Evolutionary conservation across 352 stramenopile species (phyloP).

Genomic region (Globisporangium apiculatum): DNA sequence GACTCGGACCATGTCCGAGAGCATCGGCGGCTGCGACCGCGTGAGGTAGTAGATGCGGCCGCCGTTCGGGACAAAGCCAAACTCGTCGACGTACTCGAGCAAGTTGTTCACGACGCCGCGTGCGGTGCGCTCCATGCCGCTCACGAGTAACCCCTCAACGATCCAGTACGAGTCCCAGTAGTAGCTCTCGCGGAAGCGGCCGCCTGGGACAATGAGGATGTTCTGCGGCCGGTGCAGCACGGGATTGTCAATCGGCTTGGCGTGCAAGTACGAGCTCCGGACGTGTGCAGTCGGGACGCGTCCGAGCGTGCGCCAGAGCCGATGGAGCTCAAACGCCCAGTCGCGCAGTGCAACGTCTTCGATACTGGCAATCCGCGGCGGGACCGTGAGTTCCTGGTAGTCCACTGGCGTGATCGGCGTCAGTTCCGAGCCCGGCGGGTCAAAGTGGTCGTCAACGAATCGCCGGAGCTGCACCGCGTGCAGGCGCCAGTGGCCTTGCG

Average conservation of each 20-base stretch:
- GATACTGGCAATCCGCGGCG: constrained; percentile 50
- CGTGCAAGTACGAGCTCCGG: constrained; percentile 47
- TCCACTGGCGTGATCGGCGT: constrained; percentile 61
- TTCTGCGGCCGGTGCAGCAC: constrained; percentile 32
- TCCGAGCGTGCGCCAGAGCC: constrained; percentile 68
- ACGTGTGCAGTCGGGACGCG: constrained; percentile 45
- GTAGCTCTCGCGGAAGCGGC: constrained; percentile 90
- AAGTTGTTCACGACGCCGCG: constrained; percentile 81
- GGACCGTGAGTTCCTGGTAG: constrained; percentile 43
- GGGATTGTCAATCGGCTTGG: constrained; percentile 31
- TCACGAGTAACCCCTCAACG: constrained; percentile 79
- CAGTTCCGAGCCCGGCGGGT: constrained; percentile 69
- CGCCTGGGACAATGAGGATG: constrained; percentile 83
- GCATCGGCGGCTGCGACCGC: constrained; percentile 86
- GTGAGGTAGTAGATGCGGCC: constrained; percentile 89
- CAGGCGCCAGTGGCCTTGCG: constrained; percentile 3
- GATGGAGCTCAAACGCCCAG: constrained; percentile 68
- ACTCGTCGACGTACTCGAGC: constrained; percentile 79
- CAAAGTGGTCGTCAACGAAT: constrained; percentile 83
- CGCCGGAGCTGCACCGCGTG: constrained; percentile 37
- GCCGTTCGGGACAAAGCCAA: constrained; percentile 88
- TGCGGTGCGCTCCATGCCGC: constrained; percentile 71
- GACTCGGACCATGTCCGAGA: constrained; percentile 80
- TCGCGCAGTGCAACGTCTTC: constrained; percentile 36
- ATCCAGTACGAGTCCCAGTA: constrained; percentile 95